Conservation (phyloP, 2,329 filamentous ascomycete genomes). For the Colletotrichum higginsianum region DNA sequence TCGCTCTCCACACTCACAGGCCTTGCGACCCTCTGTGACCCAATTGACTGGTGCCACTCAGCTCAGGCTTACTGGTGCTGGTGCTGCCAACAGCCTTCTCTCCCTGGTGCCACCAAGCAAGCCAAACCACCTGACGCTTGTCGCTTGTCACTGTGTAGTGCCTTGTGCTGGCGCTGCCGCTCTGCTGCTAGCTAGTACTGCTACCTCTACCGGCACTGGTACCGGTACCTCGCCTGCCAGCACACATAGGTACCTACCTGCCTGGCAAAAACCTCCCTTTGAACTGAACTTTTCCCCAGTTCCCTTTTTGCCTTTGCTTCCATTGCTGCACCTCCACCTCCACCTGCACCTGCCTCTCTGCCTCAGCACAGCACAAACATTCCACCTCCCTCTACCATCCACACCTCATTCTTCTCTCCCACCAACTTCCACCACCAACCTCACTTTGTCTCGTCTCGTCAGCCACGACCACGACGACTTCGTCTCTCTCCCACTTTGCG, state of each 20-base stretch:
- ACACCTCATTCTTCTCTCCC: constrained; percentile 43
- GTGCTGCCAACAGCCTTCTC: not conserved
- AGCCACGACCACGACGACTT: constrained; percentile 43
- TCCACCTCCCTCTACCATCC: constrained; percentile 44
- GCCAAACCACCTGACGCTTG: not conserved
- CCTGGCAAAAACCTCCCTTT: constrained; percentile 41
- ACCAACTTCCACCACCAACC: constrained; percentile 44
- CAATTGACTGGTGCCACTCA: constrained; percentile 13
- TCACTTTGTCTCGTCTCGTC: constrained; percentile 45
- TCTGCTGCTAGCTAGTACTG: not conserved
- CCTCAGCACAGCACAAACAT: constrained; percentile 44
- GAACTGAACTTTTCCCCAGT: constrained; percentile 43
- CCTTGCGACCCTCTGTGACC: constrained; percentile 2
- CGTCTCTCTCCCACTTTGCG: constrained; percentile 38
- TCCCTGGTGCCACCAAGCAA: not conserved
- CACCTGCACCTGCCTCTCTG: constrained; percentile 30
- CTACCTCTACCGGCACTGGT: not conserved
- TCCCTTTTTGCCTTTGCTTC: not conserved
- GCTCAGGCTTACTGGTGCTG: not conserved
- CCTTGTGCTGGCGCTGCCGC: not conserved
- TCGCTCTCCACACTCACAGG: not conserved
- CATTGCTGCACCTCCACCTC: constrained; percentile 17
- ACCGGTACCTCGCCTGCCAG: constrained; percentile 1
- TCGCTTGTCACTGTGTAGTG: not conserved
- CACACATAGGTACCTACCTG: constrained; percentile 6